These are phyloP conservation scores for Medicago lupulina DNA, from an alignment of 306 rosid genomes.

Conservation along the genomic window DNA sequence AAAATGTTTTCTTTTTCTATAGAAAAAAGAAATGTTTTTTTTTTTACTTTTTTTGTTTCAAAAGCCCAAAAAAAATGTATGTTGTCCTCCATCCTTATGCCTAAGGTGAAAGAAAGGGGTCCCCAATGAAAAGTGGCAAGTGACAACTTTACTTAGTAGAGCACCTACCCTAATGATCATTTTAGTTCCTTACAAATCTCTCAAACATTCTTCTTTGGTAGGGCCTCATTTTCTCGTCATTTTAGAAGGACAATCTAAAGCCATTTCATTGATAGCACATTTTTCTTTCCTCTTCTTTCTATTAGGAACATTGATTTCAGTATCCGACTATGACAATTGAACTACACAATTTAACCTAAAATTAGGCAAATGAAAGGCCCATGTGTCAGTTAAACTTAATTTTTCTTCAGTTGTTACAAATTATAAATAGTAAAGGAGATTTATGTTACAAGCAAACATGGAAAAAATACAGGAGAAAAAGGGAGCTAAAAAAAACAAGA, in stretches of 20 bases:
- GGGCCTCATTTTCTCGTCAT: slow-evolving; percentile 46
- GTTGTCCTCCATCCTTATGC: slow-evolving; percentile 18
- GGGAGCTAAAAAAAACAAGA: not conserved
- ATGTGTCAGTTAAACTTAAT: slow-evolving; percentile 21
- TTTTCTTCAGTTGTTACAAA: slow-evolving; percentile 28
- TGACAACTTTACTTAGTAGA: slow-evolving; percentile 51
- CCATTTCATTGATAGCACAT: slow-evolving; percentile 30
- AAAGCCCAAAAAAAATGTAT: slow-evolving; percentile 7
- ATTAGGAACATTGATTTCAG: slow-evolving; percentile 44
- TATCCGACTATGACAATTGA: slow-evolving; percentile 51
- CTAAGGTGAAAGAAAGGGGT: slow-evolving; percentile 42
- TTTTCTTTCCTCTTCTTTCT: slow-evolving; percentile 29
- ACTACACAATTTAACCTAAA: slow-evolving; percentile 30
- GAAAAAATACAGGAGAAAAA: not conserved
- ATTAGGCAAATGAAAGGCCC: slow-evolving; percentile 37
- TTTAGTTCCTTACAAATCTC: slow-evolving; percentile 47
- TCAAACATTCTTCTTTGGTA: slow-evolving; percentile 49
- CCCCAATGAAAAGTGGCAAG: slow-evolving; percentile 48
- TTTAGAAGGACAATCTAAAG: slow-evolving; percentile 43
- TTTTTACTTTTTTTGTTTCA: not conserved
- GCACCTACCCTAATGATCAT: slow-evolving; percentile 48
- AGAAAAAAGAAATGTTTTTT: no score
- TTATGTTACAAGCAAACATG: slow-evolving; percentile 40
- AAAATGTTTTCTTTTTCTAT: no score
- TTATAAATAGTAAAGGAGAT: slow-evolving; percentile 24